These are phyloP conservation scores for Aspergillus sp. DNA, from an alignment of 2,329 filamentous ascomycete genomes.

Conservation along the genomic window DNA sequence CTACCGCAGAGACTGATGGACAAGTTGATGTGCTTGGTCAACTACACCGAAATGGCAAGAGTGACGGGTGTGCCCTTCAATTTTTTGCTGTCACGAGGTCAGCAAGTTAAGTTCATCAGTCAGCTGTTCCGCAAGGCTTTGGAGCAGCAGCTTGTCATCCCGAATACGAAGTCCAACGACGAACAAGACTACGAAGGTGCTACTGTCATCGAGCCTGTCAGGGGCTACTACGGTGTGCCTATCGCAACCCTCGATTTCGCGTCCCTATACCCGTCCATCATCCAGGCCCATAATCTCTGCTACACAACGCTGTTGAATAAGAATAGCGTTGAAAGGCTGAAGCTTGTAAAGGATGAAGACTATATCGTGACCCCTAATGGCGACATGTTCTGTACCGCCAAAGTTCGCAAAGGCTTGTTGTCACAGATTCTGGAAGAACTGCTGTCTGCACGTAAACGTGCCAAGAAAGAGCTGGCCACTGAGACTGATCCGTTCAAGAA, in stretches of 20 bases:
- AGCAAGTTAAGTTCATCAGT: slow-evolving; percentile 97
- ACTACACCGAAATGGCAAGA: slow-evolving; percentile 99
- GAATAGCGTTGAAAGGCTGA: slow-evolving; percentile 71
- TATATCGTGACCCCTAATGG: slow-evolving; percentile 96
- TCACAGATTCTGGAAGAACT: slow-evolving; percentile 96
- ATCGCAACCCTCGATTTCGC: slow-evolving; percentile 98
- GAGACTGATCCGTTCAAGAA: slow-evolving; percentile 98
- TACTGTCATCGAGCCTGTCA: slow-evolving; percentile 92
- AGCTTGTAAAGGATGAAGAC: slow-evolving; percentile 83
- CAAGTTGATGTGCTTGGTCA: slow-evolving; percentile 96
- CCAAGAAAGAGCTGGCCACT: slow-evolving; percentile 82
- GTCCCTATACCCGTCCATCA: slow-evolving; percentile 97
- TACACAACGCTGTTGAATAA: slow-evolving; percentile 92
- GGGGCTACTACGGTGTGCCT: slow-evolving; percentile 92
- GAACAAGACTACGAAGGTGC: slow-evolving; percentile 97
- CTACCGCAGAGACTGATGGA: slow-evolving; percentile 93
- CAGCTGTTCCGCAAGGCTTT: slow-evolving; percentile 94
- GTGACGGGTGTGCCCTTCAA: slow-evolving; percentile 99
- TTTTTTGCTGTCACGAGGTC: slow-evolving; percentile 83
- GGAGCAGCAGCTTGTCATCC: slow-evolving; percentile 91
- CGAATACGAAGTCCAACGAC: slow-evolving; percentile 72
- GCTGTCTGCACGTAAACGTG: slow-evolving; percentile 86
- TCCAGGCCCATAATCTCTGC: slow-evolving; percentile 97
- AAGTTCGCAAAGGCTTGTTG: slow-evolving; percentile 86
- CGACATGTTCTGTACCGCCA: slow-evolving; percentile 86